These are phyloP conservation scores for Aspergillus ellipticus DNA, from an alignment of 495 filamentous ascomycete species.

Conservation along the genomic window DNA sequence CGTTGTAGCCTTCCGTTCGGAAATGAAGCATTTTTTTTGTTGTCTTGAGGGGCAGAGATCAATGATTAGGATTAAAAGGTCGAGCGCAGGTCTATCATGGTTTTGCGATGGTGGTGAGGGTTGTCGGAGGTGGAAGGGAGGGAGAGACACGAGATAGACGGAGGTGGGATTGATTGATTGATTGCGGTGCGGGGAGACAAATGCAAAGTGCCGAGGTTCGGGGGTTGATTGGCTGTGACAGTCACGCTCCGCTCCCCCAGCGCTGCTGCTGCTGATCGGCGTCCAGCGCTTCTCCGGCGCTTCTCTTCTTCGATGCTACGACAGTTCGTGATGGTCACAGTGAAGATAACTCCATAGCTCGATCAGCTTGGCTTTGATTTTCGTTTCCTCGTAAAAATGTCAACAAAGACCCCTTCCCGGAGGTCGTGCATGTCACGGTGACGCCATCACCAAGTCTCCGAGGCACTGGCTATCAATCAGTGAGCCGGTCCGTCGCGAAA, in stretches of 20 bases:
- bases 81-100: not conserved
- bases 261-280: not conserved
- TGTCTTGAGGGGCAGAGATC: not conserved
- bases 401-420: not conserved
- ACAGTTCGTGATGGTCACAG: too few relatives aligned
- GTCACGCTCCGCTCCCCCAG: too few relatives aligned
- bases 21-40: slow-evolving; percentile 73
- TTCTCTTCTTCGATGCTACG: not conserved
- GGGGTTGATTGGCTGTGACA: not conserved
- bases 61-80: too few relatives aligned
- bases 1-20: slow-evolving; percentile 89
- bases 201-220: slow-evolving; percentile 14
- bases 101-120: not conserved
- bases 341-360: not conserved
- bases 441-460: slow-evolving; percentile 1
- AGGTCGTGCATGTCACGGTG: slow-evolving; percentile 6
- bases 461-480: not conserved
- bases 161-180: not conserved
- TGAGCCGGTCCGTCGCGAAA: not conserved
- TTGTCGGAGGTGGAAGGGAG: not conserved
- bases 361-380: not conserved
- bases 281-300: not conserved
- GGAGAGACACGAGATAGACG: not conserved
- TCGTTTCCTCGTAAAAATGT: not conserved
- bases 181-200: slow-evolving; percentile 10